A percentile compares a stretch with the other conserved stretches of the same genome.
Conservation (phyloP, 2,329 filamentous ascomycete genomes). For the Fusarium keratoplasticum region DNA sequence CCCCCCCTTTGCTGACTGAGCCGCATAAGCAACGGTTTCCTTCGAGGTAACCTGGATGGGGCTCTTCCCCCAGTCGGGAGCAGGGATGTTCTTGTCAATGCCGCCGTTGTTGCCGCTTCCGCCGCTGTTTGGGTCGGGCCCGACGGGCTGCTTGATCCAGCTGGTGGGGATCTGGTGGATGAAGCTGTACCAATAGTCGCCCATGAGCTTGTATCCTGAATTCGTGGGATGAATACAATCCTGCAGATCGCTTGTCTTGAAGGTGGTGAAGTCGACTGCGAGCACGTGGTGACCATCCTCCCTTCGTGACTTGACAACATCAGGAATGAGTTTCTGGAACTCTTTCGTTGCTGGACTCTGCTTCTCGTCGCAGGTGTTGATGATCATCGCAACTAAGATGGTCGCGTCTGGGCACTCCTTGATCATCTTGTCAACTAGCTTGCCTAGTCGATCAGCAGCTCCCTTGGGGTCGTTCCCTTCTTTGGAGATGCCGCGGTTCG, state of each 20-base stretch:
- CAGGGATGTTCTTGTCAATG: constrained; percentile 11
- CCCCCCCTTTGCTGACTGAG: not conserved
- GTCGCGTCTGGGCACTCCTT: constrained; percentile 21
- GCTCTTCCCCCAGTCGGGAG: not conserved
- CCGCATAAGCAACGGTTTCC: not conserved
- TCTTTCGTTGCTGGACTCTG: not conserved
- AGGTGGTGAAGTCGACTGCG: constrained; percentile 24
- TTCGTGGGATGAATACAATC: constrained; percentile 42
- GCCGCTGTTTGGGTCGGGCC: constrained; percentile 3
- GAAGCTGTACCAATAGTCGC: constrained; percentile 41
- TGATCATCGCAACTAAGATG: constrained; percentile 20
- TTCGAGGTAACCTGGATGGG: constrained; percentile 4
- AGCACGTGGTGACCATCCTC: constrained; percentile 12
- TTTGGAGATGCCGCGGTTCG: constrained; percentile 4
- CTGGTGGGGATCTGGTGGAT: constrained; percentile 33
- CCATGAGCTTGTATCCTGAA: constrained; percentile 29
- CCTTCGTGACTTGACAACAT: not conserved
- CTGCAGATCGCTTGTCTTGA: constrained; percentile 5
- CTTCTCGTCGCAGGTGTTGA: constrained; percentile 8
- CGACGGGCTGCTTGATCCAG: constrained; percentile 34
- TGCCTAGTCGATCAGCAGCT: constrained; percentile 8
- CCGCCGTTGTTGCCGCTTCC: constrained; percentile 1
- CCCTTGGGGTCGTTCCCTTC: constrained; percentile 15
- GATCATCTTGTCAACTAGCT: constrained; percentile 22
- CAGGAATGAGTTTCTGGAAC: constrained; percentile 11